A percentile compares a stretch with the other conserved stretches of the same genome.
Conservation (phyloP, 805 yeast species). For the Metschnikowia cubensis region DNA sequence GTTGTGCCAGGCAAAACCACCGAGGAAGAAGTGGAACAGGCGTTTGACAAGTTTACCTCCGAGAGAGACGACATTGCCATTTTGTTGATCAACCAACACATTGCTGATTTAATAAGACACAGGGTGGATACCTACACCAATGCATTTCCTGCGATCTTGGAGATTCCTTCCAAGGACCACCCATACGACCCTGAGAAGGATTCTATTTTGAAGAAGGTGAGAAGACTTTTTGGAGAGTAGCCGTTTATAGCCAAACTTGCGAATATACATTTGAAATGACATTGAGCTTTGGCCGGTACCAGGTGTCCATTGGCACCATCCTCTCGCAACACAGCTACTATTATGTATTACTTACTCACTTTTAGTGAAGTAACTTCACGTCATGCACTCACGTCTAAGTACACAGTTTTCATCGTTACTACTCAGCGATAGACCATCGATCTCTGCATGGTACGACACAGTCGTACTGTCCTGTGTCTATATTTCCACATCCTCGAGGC, state of each 20-base stretch:
- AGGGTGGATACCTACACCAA: slow-evolving; percentile 78
- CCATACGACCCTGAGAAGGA: slow-evolving; percentile 99
- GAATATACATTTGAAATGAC: neutral
- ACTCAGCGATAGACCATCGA: neutral
- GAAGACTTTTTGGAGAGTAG: slow-evolving; percentile 91
- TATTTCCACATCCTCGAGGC: slow-evolving; percentile 14
- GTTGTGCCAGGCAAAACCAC: slow-evolving; percentile 73
- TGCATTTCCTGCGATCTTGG: slow-evolving; percentile 95
- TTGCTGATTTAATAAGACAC: slow-evolving; percentile 85
- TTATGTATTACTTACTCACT: neutral
- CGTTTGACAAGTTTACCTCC: slow-evolving; percentile 70
- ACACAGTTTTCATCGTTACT: neutral
- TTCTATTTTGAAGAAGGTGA: slow-evolving; percentile 87
- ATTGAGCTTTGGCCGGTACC: neutral
- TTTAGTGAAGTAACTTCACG: no score
- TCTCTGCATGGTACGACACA: neutral
- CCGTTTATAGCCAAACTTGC: neutral
- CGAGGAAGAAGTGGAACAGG: slow-evolving; percentile 67
- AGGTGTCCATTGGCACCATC: neutral
- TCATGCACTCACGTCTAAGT: no score
- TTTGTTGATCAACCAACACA: slow-evolving; percentile 85
- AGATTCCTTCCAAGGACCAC: slow-evolving; percentile 97
- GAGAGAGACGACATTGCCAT: slow-evolving; percentile 88
- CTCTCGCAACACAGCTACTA: neutral
- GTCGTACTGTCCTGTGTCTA: slow-evolving; percentile 8